These are phyloP conservation scores for Fusarium tricinctum DNA, from an alignment of 2,329 filamentous ascomycete genomes.

Conservation along the genomic window DNA sequence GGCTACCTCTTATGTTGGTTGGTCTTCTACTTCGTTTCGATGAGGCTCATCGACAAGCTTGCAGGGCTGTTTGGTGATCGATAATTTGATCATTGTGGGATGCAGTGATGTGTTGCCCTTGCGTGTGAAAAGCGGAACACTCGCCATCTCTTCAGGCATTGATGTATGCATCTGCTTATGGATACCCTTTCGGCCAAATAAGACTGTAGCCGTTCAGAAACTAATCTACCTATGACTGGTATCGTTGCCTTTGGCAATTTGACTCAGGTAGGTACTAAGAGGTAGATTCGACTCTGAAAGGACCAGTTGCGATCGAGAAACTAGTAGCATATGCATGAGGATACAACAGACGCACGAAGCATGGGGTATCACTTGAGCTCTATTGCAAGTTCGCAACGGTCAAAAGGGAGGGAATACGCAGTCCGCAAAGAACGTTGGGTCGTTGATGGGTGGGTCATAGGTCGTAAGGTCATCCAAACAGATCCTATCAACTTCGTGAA, in stretches of 20 bases:
- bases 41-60: neutral
- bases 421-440: neutral
- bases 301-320: too few species aligned
- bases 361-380: neutral
- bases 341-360: neutral
- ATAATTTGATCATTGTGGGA: neutral
- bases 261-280: too few species aligned
- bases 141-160: neutral
- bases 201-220: too few species aligned
- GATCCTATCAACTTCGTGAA: neutral
- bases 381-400: neutral
- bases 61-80: neutral
- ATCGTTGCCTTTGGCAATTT: too few species aligned
- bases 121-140: neutral
- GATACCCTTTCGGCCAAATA: too few species aligned
- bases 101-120: conserved; percentile 1
- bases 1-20: neutral
- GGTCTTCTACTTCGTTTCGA: neutral
- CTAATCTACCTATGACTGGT: too few species aligned
- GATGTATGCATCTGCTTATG: too few species aligned
- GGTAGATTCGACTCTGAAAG: too few species aligned
- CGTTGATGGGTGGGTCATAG: neutral
- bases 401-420: neutral
- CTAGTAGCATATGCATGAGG: neutral
- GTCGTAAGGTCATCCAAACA: neutral